Base-by-base conservation (phyloP, 2,329 filamentous ascomycete species). In the Pseudogymnoascus sp. region DNA sequence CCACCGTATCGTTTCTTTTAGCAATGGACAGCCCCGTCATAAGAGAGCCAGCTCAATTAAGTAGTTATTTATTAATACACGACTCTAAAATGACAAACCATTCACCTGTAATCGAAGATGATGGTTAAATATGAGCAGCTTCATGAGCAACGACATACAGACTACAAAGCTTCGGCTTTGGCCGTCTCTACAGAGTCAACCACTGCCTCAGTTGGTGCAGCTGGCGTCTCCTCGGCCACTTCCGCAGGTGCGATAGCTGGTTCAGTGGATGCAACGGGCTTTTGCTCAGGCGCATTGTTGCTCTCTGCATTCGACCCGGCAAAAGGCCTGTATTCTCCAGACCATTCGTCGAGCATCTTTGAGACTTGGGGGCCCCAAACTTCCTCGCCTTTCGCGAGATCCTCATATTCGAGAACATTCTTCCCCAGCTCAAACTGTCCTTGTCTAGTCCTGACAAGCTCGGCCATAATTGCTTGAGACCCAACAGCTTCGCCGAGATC, bases 381-480 rank as follows among this genome's bases (percentile, higher is more conserved):
- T 0, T 86, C 82, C 74, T 96, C 91, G 1, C 90, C 91, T 68
- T 87, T 83, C 64, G 81, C 81, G 3, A 97, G 77, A 67, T 96
- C 91, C 10, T 84, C 79, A 72, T 89, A 96, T 69, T 95, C 89
- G 19, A 97, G 75, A 62, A 91, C 88, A 71, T 90, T 93, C 35
- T 83, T 80, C 1, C 84, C 86, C 0, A 96, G 78, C 64, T 83
- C 82, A 71, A 96, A 97, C 66, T 91, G 85, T 17, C 86, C 90
- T 76, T 99, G 95, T 62, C 89, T 85, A 3, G 86, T 89, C 63
- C 95, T 87, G 64, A 89, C 83, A 19, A 99, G 83, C 69, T 89
- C 87, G 21, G 90, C 86, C 93, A 99, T 97, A 68, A 95, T 81
- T 35, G 84, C 95, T 23, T 90, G 86, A 11, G 91, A 96, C 62